These are phyloP conservation scores for Plantago major DNA, from an alignment of 257 asterid genomes.

Conservation along the genomic window DNA sequence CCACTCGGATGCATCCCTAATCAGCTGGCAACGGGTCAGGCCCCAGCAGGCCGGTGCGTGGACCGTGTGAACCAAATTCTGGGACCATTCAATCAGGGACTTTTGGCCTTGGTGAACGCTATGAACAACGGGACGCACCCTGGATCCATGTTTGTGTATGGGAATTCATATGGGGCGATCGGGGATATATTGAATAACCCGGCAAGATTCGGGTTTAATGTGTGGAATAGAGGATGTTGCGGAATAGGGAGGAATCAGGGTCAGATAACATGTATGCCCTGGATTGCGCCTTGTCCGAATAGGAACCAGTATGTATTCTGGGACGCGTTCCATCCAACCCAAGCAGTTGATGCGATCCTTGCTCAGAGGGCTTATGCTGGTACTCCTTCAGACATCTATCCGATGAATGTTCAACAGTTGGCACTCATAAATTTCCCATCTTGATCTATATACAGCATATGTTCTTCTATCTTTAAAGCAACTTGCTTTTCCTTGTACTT, in stretches of 20 bases:
- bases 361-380: conserved; percentile 74
- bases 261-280: conserved; percentile 67
- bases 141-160: conserved; percentile 65
- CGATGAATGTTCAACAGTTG: conserved; percentile 70
- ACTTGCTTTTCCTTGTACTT: too few relatives aligned
- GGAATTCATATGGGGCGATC: conserved; percentile 49
- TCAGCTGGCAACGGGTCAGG: conserved; percentile 68
- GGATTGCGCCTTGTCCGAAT: conserved; percentile 46
- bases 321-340: conserved; percentile 93
- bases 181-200: conserved; percentile 72
- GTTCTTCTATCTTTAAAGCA: too few relatives aligned
- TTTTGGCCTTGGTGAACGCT: conserved; percentile 39
- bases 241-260: conserved; percentile 82
- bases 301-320: conserved; percentile 66
- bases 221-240: conserved; percentile 67
- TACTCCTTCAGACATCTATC: conserved; percentile 51
- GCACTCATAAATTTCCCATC: conserved; percentile 46
- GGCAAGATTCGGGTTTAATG: conserved; percentile 46
- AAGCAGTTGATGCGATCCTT: conserved; percentile 52
- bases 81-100: conserved; percentile 66
- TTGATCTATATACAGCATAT: neutral
- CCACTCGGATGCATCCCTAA: conserved; percentile 89
- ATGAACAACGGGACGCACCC: conserved; percentile 75
- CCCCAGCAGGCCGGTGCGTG: conserved; percentile 66
- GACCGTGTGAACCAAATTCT: conserved; percentile 75